Evolutionary conservation across 164 flowering plant genomes (phyloP).

Genomic region (Malania oleifera): DNA sequence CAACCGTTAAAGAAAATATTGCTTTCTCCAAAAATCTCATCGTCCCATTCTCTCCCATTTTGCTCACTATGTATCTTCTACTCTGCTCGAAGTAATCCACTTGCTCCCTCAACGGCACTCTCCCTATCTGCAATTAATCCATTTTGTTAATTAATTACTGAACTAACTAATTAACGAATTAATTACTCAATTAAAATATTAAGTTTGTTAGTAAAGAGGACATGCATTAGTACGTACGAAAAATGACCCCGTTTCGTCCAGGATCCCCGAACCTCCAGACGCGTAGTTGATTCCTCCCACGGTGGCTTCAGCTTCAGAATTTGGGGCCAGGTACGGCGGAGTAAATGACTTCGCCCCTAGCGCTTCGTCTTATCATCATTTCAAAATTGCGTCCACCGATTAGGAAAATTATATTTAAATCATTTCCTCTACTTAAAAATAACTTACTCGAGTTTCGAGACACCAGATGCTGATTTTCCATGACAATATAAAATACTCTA

Average conservation of each 20-base stretch:
- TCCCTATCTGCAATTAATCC: constrained; percentile 40
- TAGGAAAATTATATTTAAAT: too few species aligned
- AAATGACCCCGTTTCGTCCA: constrained; percentile 46
- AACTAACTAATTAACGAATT: too few species aligned
- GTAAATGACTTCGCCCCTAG: constrained; percentile 50
- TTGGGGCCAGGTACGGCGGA: constrained; percentile 52
- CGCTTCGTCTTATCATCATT: constrained; percentile 58
- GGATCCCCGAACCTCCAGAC: constrained; percentile 65
- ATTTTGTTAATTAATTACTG: neutral
- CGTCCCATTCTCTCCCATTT: constrained; percentile 36
- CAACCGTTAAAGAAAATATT: constrained; percentile 55
- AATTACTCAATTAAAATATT: too few species aligned
- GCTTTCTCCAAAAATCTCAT: constrained; percentile 29
- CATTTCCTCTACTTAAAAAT: too few species aligned
- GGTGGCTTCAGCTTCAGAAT: constrained; percentile 17
- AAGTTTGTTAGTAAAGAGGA: neutral
- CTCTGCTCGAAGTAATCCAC: constrained; percentile 42
- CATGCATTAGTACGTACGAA: constrained; percentile 38
- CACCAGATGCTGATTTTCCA: too few species aligned
- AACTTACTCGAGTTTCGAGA: too few species aligned
- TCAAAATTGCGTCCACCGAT: too few species aligned
- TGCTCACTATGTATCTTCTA: constrained; percentile 30
- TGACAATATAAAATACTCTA: too few species aligned
- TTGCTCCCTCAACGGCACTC: constrained; percentile 48
- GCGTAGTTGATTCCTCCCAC: constrained; percentile 55